Conservation (phyloP, 352 stramenopile genomes). For the Pythium phragmitis region DNA sequence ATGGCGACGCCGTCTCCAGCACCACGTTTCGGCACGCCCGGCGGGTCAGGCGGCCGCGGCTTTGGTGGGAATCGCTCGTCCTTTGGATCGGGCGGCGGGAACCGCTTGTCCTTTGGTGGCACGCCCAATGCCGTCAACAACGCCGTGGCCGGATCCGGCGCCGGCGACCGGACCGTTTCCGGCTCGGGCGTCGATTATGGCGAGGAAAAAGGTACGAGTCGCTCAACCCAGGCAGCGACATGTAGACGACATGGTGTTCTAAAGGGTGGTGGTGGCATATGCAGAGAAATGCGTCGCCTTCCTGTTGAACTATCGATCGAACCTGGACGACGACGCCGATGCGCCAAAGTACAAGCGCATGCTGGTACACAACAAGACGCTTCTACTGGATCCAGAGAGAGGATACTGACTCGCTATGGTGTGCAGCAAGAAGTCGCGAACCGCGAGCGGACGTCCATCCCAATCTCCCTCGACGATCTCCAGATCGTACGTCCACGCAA, state of each 20-base stretch:
- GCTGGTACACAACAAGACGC: conserved; percentile 41
- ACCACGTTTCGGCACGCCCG: conserved; percentile 15
- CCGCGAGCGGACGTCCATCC: conserved; percentile 74
- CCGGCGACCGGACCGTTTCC: conserved; percentile 24
- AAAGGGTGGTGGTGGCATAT: too few relatives aligned
- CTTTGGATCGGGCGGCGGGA: conserved; percentile 17
- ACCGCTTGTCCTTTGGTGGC: conserved; percentile 16
- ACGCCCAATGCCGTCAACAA: conserved; percentile 18
- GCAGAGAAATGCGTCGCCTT: conserved; percentile 79
- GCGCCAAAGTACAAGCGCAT: conserved; percentile 80
- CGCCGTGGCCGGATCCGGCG: conserved; percentile 15
- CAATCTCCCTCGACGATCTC: conserved; percentile 78
- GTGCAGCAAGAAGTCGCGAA: conserved; percentile 88
- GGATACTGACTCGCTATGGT: neutral
- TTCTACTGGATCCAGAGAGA: neutral
- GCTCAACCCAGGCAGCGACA: neutral
- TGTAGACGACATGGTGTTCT: neutral
- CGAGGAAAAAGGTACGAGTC: conserved; percentile 48
- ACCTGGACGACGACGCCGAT: conserved; percentile 58
- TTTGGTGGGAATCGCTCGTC: conserved; percentile 15
- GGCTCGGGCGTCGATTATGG: conserved; percentile 37
- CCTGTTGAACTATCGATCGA: conserved; percentile 71
- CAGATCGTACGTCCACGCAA: conserved; percentile 53
- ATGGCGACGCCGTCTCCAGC: conserved; percentile 24
- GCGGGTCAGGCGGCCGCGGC: conserved; percentile 1